Evolutionary conservation across 1,284 basidiomycete genomes (phyloP).

Genomic region (Rhodotorula sp.): DNA sequence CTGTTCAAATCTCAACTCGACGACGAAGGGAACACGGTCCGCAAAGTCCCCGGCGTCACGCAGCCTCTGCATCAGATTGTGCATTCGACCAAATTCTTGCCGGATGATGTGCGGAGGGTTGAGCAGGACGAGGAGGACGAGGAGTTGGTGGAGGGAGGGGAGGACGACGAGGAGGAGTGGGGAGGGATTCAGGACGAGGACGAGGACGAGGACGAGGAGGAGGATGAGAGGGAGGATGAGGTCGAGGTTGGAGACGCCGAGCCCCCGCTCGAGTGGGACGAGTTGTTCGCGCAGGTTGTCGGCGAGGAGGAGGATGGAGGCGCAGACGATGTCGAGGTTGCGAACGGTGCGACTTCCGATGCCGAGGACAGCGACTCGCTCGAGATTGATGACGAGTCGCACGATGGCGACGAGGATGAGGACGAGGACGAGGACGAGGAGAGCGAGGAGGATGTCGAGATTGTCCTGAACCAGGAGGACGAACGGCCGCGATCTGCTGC

Average conservation of each 20-base stretch:
- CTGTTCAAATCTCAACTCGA: conserved; percentile 35
- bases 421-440: conserved; percentile 43
- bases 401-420: conserved; percentile 39
- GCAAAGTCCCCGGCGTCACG: conserved; percentile 57
- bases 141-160: conserved; percentile 36
- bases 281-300: conserved; percentile 40
- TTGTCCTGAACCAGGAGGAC: conserved; percentile 15
- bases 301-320: conserved; percentile 31
- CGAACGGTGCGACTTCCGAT: background rate
- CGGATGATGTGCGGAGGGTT: conserved; percentile 48
- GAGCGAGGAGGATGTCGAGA: conserved; percentile 36
- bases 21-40: conserved; percentile 49
- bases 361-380: conserved; percentile 3
- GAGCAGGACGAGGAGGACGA: conserved; percentile 53
- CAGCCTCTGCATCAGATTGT: conserved; percentile 60
- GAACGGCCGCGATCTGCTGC: conserved; percentile 10
- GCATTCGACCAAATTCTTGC: conserved; percentile 59
- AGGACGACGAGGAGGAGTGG: conserved; percentile 46
- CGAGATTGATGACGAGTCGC: conserved; percentile 9
- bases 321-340: conserved; percentile 5
- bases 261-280: conserved; percentile 37
- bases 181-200: conserved; percentile 45
- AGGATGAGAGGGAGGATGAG: conserved; percentile 38
- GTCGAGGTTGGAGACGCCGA: conserved; percentile 28
- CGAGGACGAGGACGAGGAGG: conserved; percentile 49